Percentiles rank a stretch among this genome's conserved stretches.
Evolutionary conservation across 306 rosid genomes (phyloP).

Genomic region (Citrullus colocynthis): DNA sequence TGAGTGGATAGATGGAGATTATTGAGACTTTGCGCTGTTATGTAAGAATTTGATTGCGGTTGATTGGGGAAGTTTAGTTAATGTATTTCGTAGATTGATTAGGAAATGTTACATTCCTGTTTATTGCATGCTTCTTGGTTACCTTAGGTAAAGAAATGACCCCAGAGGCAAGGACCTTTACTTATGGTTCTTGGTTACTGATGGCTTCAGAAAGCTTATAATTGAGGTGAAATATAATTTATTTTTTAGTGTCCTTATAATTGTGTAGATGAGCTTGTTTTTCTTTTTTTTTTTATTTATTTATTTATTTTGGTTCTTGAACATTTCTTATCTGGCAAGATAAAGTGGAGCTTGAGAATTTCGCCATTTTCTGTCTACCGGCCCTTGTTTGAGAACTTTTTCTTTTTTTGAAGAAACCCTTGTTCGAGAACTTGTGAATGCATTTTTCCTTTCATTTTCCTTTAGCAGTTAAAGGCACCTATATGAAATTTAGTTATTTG

Average conservation of each 20-base stretch:
- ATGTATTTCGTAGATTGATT: background rate
- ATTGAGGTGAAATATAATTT: background rate
- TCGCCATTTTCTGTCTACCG: background rate
- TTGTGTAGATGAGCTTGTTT: background rate
- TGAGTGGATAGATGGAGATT: background rate
- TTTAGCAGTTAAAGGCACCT: background rate
- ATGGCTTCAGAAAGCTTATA: background rate
- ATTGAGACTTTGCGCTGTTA: background rate
- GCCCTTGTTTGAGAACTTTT: background rate
- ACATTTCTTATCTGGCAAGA: background rate
- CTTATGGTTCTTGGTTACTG: background rate
- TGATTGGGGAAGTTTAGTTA: background rate
- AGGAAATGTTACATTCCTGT: background rate
- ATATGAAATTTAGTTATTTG: background rate
- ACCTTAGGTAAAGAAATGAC: background rate
- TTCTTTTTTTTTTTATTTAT: too few species aligned
- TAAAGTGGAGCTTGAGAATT: background rate
- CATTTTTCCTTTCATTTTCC: background rate
- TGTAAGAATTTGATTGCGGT: background rate
- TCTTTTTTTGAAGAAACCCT: background rate
- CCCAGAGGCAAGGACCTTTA: background rate
- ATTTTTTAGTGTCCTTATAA: background rate
- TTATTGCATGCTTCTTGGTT: background rate
- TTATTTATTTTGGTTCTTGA: background rate
- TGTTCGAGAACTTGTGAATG: background rate